Base-by-base conservation (phyloP, 441 rosid species). In the Gossypium aridum region DNA sequence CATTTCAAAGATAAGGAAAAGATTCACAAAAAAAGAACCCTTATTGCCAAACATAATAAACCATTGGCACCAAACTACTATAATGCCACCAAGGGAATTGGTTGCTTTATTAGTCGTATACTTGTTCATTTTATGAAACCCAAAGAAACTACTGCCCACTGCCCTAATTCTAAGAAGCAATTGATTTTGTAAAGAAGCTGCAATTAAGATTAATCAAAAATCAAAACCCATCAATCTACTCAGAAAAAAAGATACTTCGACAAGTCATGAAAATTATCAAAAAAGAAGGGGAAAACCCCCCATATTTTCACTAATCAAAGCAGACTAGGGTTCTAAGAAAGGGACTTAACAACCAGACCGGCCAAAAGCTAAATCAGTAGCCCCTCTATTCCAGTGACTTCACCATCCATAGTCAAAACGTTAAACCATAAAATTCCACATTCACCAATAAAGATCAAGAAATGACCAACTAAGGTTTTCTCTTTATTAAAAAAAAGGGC, bases 311-410 rank as follows among this genome's bases (percentile, higher is more conserved):
- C 60, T n/a, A 49, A 45, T 47, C 26, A 60, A 45, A 73, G 26
- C 76, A n/a, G 16, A 56, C 57, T 62, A 73, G 76, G 70, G 76
- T 73, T 62, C 54, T 53, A 47, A 60, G 26, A 49, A 73, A 72
- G n/a, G 54, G 47, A 22, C 47, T 53, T 28, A 53, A 53, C 47
- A 17, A 45, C 19, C 23, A 49, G 26, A 23, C 60, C 72, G 10
- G 53, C 64, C 74, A 13, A 71, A 60, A 60, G 64, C 54, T 12
- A 34, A 70, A 55, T 31, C 64, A 34, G 16, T 45, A 62, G 23
- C 20, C 13, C 31, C 53, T 43, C 23, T 25, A 43, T 26, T 10
- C 26, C n/a, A 71, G 25, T 28, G 73, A 72, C 16, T 45, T 20
- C 68, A 45, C 3, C 68, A n/a, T 60, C 65, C 47, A 55, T 0